Percentiles rank a stretch among this genome's conserved stretches.
phyloP scores from a whole-genome alignment of 169 alveolate genomes.

The Fabrea salina region DNA sequence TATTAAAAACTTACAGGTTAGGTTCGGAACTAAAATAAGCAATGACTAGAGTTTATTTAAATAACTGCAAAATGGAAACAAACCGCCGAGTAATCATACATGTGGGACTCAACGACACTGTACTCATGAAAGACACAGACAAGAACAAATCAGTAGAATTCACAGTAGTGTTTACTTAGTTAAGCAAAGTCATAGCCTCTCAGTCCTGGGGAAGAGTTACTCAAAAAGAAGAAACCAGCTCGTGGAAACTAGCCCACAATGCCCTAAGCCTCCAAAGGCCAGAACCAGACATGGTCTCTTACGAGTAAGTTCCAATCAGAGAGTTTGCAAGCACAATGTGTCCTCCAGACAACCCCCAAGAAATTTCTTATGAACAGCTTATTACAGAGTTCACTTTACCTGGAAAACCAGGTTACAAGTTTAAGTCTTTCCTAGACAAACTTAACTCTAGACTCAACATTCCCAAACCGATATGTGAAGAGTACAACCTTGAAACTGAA shows the following conservation, averaged over 20 bases:
- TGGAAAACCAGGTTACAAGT: slow-evolving; percentile 59
- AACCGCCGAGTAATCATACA: no score
- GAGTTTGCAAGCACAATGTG: background rate
- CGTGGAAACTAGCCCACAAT: background rate
- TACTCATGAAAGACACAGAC: no score
- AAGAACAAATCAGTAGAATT: no score
- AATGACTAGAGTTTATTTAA: no score
- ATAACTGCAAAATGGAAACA: no score
- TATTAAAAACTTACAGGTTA: no score
- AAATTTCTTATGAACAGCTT: slow-evolving; percentile 20
- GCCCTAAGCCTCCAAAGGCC: background rate
- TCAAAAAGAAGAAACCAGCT: slow-evolving; percentile 34
- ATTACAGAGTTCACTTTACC: slow-evolving; percentile 42
- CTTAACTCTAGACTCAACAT: slow-evolving; percentile 36
- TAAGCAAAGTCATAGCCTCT: slow-evolving; percentile 32
- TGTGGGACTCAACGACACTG: no score
- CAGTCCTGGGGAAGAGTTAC: slow-evolving; percentile 52
- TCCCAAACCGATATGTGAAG: slow-evolving; percentile 58
- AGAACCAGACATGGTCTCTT: slow-evolving; percentile 27
- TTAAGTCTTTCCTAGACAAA: slow-evolving; percentile 47
- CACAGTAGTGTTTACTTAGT: no score
- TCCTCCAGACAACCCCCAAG: slow-evolving; percentile 16
- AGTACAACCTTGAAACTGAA: slow-evolving; percentile 35
- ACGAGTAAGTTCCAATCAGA: slow-evolving; percentile 26
- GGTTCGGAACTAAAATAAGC: no score